A percentile compares a stretch with the other conserved stretches of the same genome.
Conservation (phyloP, 345 rosid genomes). For the Hibiscus trionum region DNA sequence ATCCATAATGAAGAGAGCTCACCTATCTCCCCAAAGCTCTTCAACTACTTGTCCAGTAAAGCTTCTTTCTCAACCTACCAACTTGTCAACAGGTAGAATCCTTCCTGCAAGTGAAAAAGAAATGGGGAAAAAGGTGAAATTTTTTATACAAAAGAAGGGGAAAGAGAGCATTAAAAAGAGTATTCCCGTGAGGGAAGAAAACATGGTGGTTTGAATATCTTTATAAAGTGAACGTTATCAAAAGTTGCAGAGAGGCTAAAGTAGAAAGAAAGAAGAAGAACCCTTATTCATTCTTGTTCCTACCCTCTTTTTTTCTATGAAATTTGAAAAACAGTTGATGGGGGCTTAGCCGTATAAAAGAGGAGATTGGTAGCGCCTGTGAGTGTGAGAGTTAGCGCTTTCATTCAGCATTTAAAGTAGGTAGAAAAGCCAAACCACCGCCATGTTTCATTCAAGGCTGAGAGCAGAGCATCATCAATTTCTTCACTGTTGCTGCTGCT, state of each 20-base stretch:
- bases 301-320: too few relatives aligned
- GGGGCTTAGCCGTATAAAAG: too few relatives aligned
- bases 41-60: slow-evolving; percentile 25
- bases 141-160: background rate
- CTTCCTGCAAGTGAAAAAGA: slow-evolving; percentile 31
- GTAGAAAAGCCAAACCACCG: slow-evolving; percentile 21
- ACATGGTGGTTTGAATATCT: slow-evolving; percentile 14
- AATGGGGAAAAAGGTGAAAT: too few relatives aligned
- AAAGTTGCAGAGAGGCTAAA: slow-evolving; percentile 16
- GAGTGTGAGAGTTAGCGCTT: background rate
- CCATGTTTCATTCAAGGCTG: slow-evolving; percentile 16
- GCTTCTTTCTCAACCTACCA: slow-evolving; percentile 42
- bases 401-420: background rate
- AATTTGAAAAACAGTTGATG: too few relatives aligned
- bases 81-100: slow-evolving; percentile 18
- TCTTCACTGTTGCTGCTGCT: slow-evolving; percentile 9
- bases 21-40: slow-evolving; percentile 16
- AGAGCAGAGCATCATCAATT: slow-evolving; percentile 16
- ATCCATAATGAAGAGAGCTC: slow-evolving; percentile 48
- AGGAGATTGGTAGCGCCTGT: too few relatives aligned
- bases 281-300: too few relatives aligned
- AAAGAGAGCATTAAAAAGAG: slow-evolving; percentile 15
- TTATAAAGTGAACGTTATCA: slow-evolving; percentile 16
- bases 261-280: background rate
- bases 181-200: slow-evolving; percentile 31